Percentiles rank a stretch among this genome's conserved stretches.
These are phyloP conservation scores for Daldinia sp. DNA, from an alignment of 2,329 filamentous ascomycete species.

Conservation along the genomic window DNA sequence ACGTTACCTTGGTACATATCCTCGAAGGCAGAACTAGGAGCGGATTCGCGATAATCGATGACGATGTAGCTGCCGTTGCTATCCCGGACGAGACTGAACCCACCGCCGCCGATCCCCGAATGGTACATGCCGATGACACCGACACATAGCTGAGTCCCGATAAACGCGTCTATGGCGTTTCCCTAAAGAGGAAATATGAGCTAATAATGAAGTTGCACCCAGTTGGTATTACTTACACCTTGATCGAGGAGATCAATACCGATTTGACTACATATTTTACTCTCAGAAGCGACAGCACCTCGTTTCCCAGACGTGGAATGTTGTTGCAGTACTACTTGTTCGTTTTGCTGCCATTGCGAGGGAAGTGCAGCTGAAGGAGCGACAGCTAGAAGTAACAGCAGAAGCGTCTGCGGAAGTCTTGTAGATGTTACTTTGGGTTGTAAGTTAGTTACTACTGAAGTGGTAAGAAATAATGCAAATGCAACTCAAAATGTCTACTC, in stretches of 20 bases:
- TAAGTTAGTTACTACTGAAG: slow-evolving; percentile 5
- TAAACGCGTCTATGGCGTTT: slow-evolving; percentile 81
- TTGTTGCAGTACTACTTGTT: slow-evolving; percentile 41
- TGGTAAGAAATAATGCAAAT: not conserved
- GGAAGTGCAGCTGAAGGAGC: slow-evolving; percentile 24
- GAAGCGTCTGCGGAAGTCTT: slow-evolving; percentile 30
- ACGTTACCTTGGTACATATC: slow-evolving; percentile 86
- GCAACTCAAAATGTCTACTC: slow-evolving; percentile 14
- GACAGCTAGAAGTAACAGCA: slow-evolving; percentile 31
- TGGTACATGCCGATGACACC: slow-evolving; percentile 83
- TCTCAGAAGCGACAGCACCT: slow-evolving; percentile 52
- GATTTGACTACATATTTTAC: slow-evolving; percentile 51
- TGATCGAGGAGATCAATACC: slow-evolving; percentile 50
- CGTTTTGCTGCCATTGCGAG: slow-evolving; percentile 37
- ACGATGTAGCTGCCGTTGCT: slow-evolving; percentile 80
- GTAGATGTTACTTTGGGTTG: slow-evolving; percentile 16
- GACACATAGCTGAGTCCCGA: slow-evolving; percentile 80
- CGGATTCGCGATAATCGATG: slow-evolving; percentile 90
- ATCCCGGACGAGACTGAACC: slow-evolving; percentile 85
- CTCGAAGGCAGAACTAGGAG: slow-evolving; percentile 82
- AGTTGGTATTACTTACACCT: slow-evolving; percentile 45
- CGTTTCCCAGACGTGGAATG: slow-evolving; percentile 29
- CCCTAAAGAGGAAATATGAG: slow-evolving; percentile 59
- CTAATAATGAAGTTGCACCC: not conserved
- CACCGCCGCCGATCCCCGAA: slow-evolving; percentile 87